Base-by-base conservation (phyloP, 2,329 filamentous ascomycete genomes). In the Orbilia javanica region DNA sequence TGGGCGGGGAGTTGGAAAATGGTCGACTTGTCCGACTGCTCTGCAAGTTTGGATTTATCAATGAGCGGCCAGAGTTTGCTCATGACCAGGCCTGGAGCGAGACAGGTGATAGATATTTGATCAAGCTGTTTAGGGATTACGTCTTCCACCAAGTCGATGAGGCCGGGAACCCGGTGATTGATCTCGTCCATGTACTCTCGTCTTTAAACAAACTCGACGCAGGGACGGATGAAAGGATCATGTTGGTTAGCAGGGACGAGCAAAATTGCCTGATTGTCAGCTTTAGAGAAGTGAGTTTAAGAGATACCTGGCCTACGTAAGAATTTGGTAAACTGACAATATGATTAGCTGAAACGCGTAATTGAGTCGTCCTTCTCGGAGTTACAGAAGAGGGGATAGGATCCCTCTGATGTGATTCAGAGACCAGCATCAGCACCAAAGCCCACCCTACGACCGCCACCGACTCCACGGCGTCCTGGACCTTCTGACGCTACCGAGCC, bases 41-140 rank as follows among this genome's bases (percentile, higher is more conserved):
- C 74, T 87, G 94, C 82, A 99, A 99, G 83, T 86, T 99, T 48
- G 93, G 93, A 78, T 88, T 92, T 73, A 90, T 99, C 83, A 96
- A 96, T 82, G 96, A 99, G 84, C 90, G 96, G 10, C 93, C 92
- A 0, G 95, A 98, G 82, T 91, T 92, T 79, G 92, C 93, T 66
- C 90, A 90, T 46, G 92, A 94, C 79, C 86, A 88, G 0, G 87
- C 89, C 60, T 99, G 96, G 95, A 93, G 93, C 3, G 95, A 98
- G 84, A 96, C 92, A 57, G 95, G 95, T 27, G 93, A 97, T 82
- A 90, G 94, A 29, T 98, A 97, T 83, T 92, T 93, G 83, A 87
- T 99, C 80, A 97, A 97, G 85, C 88, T 99, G 7, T 98, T 98
- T 86, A 90, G 96, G 62, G 96, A 99, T 84, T 98, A 96, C 82